Evolutionary conservation across 345 rosid genomes (phyloP), one percentile per base, ranked within the genome.

Genomic region (Hibiscus tridactylites): DNA sequence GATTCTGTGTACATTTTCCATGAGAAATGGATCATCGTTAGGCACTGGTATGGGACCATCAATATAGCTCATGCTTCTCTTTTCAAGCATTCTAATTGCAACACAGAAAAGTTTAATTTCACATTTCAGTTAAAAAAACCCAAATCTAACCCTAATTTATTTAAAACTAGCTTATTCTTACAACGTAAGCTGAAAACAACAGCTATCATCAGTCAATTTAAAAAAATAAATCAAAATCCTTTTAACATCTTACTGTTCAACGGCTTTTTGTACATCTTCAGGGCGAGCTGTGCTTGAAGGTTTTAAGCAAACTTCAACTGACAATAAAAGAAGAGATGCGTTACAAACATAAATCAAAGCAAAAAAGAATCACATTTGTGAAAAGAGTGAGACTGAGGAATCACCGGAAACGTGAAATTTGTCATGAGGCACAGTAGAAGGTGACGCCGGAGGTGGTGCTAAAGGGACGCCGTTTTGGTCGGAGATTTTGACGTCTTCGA

Each of bases 291-390:
- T 80, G 87, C 98, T 89, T 11, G 97, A 91, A 17, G 91, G 80
- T 75, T 89, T 92, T 65, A 95, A 81, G 86, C 98, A 95, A 37
- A 92, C 99, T 82, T 95, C 99, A 74, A 95, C 96, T 92, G 85
- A 1, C 71, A 44, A 58, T 50, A 19, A 50, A 26, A 24, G 9
- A 58, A 61, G 73, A 66, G 47, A 39, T 6, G 26, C 26, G 16
- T 50, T 24, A 21, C 44, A 60, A 15, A 1, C 16, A 26, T 19
- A 68, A 73, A 21, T 9, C 17, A 68, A 35, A 16, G 10, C 8
- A 37, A 63, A 65, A 19, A 6, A 42, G 31, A 71, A 44, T 57
- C 3, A 26, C 59, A 26, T 42, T 19, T 24, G 35, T 3, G 37
- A 33, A 75, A n/a, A 57, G 16, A 50, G 42, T 39, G 46, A 62